Conservation (phyloP, 1,139 yeast species). For the Taiozyma sp. region DNA sequence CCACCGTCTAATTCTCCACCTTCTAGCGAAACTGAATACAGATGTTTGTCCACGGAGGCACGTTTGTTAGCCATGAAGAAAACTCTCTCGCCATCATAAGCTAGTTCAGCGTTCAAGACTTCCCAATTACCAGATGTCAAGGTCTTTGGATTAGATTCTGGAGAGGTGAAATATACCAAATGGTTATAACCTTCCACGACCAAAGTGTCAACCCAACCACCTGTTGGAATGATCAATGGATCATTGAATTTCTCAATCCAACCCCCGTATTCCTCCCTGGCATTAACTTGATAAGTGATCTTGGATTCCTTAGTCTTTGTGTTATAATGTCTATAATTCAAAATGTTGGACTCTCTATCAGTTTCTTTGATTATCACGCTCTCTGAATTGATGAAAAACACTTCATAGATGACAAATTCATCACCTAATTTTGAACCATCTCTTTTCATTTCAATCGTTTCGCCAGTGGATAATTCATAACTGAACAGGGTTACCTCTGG, state of each 20-base stretch:
- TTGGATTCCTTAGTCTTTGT: slow-evolving; percentile 28
- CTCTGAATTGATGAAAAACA: slow-evolving; percentile 51
- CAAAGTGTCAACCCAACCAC: slow-evolving; percentile 65
- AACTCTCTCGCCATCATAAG: slow-evolving; percentile 42
- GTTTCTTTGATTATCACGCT: slow-evolving; percentile 53
- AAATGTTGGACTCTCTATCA: slow-evolving; percentile 57
- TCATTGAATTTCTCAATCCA: slow-evolving; percentile 39
- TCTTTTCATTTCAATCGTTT: slow-evolving; percentile 16
- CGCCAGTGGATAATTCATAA: slow-evolving; percentile 31
- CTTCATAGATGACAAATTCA: slow-evolving; percentile 61
- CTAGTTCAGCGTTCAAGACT: slow-evolving; percentile 45
- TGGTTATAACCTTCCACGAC: slow-evolving; percentile 50
- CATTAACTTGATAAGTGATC: slow-evolving; percentile 35
- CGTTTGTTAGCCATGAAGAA: slow-evolving; percentile 54
- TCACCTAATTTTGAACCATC: slow-evolving; percentile 32
- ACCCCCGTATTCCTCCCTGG: slow-evolving; percentile 45
- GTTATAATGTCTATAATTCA: slow-evolving; percentile 44
- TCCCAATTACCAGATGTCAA: slow-evolving; percentile 60
- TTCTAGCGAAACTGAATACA: slow-evolving; percentile 37
- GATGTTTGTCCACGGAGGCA: slow-evolving; percentile 45
- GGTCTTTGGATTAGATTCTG: slow-evolving; percentile 35
- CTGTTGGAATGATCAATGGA: slow-evolving; percentile 27
- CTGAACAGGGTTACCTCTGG: slow-evolving; percentile 49
- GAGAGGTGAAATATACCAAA: slow-evolving; percentile 53
- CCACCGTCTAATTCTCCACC: slow-evolving; percentile 30